Evolutionary conservation across 1,139 yeast species (phyloP), one percentile per base, ranked within the genome.

Genomic region (Pneumocystis canis): DNA sequence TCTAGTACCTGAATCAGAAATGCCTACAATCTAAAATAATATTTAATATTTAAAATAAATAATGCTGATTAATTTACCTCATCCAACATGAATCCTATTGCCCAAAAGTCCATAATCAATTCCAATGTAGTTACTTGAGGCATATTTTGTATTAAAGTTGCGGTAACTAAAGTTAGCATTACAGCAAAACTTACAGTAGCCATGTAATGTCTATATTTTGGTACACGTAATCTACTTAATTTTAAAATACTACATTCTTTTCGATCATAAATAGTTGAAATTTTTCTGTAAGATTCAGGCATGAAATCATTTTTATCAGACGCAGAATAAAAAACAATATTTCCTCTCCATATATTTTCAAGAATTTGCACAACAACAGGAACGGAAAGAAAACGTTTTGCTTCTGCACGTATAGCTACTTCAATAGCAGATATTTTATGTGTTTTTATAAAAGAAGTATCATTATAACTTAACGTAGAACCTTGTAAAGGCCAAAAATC

Each of bases 291-390:
- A 14, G 75, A 72, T 39, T 69, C 70, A 54, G 58, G 72, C 67
- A 25, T 69, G 66, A 57, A 71, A 37, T 76, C 78, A 11, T 74
- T 70, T 63, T 75, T 76, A 67, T 75, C 76, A 66, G 74, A 67
- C 9, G 73, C 71, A 5, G 76, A 73, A 74, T 75, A 74, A 62
- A 75, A 73, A 70, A 75, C 73, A 57, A 76, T 70, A 2, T 73
- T 81, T 1, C 86, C 86, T 66, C 79, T 78, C 77, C 84, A 82
- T 60, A 83, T 78, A 62, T 80, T 77, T 61, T 80, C 79, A 62
- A 82, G 70, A 1, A 81, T 79, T 47, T 78, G 76, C 2, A 79
- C 76, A 3, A 82, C 78, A 20, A 80, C 76, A 0, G 85, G 85
- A 68, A 82, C 84, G 1, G 84, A 78, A 61, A 82, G 73, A 65